These are phyloP conservation scores for Globisporangium nagaii DNA, from an alignment of 352 stramenopile genomes.

Conservation along the genomic window DNA sequence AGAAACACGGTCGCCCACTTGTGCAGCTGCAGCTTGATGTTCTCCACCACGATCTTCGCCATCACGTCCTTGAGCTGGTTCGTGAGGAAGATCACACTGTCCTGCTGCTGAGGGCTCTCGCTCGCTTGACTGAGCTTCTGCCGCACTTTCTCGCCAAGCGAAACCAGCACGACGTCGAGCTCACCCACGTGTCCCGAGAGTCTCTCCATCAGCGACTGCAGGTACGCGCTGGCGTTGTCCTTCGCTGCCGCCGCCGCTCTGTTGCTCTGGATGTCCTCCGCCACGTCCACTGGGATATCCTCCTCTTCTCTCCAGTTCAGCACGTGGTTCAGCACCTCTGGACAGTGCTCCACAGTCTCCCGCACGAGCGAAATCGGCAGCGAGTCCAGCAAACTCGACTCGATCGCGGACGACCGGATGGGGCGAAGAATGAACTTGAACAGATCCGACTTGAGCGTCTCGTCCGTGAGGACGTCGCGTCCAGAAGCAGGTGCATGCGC, in stretches of 20 bases:
- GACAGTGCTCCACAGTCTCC: conserved; percentile 74
- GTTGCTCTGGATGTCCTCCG: conserved; percentile 24
- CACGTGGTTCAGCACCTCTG: conserved; percentile 73
- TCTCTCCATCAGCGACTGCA: conserved; percentile 19
- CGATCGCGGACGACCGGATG: conserved; percentile 72
- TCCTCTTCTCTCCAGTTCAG: conserved; percentile 69
- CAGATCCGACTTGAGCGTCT: conserved; percentile 54
- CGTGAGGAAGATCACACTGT: conserved; percentile 29
- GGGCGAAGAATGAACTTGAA: conserved; percentile 79
- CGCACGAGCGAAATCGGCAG: conserved; percentile 68
- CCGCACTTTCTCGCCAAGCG: conserved; percentile 15
- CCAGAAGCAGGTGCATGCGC: background rate
- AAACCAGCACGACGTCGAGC: conserved; percentile 18
- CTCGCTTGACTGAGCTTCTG: conserved; percentile 9
- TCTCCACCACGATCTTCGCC: conserved; percentile 41
- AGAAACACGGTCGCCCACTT: conserved; percentile 74
- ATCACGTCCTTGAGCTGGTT: conserved; percentile 57
- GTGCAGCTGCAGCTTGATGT: conserved; percentile 66
- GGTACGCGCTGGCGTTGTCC: conserved; percentile 20
- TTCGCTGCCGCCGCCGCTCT: conserved; percentile 5
- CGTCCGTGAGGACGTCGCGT: conserved; percentile 28
- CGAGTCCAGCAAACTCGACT: conserved; percentile 71
- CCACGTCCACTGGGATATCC: conserved; percentile 46
- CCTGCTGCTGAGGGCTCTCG: background rate
- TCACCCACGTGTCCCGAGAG: conserved; percentile 20